Evolutionary conservation across 179 eudicot species (phyloP).

Genomic region (Silene coronaria): DNA sequence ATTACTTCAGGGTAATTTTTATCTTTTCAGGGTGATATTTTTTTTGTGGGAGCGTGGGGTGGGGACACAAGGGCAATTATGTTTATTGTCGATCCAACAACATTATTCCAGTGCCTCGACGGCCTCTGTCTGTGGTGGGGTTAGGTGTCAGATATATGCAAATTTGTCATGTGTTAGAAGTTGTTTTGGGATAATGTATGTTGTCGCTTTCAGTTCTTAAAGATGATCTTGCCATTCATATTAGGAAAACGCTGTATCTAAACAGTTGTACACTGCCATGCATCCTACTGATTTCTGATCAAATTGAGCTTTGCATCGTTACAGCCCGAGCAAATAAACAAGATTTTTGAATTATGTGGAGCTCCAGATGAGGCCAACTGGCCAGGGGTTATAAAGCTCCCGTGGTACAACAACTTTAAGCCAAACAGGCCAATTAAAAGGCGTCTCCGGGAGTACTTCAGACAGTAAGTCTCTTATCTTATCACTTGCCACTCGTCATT

Average conservation of each 20-base stretch:
- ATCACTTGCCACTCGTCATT: background rate
- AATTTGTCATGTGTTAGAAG: too few species aligned
- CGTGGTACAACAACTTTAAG: slow-evolving; percentile 78
- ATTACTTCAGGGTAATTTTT: background rate
- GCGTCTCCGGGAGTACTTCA: slow-evolving; percentile 73
- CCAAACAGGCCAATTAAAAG: slow-evolving; percentile 72
- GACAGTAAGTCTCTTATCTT: slow-evolving; percentile 53
- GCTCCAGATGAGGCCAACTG: slow-evolving; percentile 81
- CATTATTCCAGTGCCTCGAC: too few species aligned
- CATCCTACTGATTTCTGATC: slow-evolving; percentile 4
- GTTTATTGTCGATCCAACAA: too few species aligned
- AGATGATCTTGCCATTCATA: background rate
- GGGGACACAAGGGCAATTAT: too few species aligned
- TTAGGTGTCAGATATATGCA: too few species aligned
- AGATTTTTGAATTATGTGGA: slow-evolving; percentile 89
- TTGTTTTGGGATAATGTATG: too few species aligned
- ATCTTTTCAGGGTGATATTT: background rate
- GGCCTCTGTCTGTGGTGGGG: too few species aligned
- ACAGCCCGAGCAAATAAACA: slow-evolving; percentile 88
- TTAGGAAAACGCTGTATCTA: background rate
- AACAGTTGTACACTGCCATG: background rate
- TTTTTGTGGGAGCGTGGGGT: too few species aligned
- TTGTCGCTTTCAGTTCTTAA: slow-evolving; percentile 2
- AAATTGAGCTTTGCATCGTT: slow-evolving; percentile 12
- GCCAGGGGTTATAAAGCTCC: slow-evolving; percentile 94